phyloP scores from a whole-genome alignment of 371 early-diverging fungal species.

The Rhizomucor pusillus region DNA sequence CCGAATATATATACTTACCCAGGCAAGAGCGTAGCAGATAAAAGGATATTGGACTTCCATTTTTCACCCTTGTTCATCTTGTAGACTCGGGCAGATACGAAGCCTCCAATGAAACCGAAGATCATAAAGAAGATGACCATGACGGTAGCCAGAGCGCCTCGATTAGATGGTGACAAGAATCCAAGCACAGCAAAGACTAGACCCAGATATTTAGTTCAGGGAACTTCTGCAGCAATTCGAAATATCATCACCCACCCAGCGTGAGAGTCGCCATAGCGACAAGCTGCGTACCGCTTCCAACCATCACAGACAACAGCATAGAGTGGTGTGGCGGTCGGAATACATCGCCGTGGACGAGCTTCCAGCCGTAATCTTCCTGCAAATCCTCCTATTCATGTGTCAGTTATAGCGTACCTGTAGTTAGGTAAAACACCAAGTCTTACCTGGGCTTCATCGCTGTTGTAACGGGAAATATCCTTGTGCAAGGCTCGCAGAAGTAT shows the following conservation, averaged over 20 bases:
- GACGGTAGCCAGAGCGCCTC: slow-evolving; percentile 87
- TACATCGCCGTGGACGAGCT: slow-evolving; percentile 86
- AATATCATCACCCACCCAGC: slow-evolving; percentile 26
- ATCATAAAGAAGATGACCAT: slow-evolving; percentile 85
- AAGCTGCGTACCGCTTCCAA: slow-evolving; percentile 88
- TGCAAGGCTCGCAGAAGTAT: slow-evolving; percentile 80
- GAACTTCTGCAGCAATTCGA: background rate
- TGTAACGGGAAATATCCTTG: slow-evolving; percentile 78
- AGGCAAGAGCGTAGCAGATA: slow-evolving; percentile 84
- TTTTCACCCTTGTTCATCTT: slow-evolving; percentile 88
- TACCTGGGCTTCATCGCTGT: slow-evolving; percentile 60
- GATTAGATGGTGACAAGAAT: slow-evolving; percentile 90
- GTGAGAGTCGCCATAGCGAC: slow-evolving; percentile 78
- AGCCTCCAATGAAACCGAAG: slow-evolving; percentile 83
- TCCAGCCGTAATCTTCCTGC: slow-evolving; percentile 88
- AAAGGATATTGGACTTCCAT: slow-evolving; percentile 76
- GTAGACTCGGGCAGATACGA: slow-evolving; percentile 81
- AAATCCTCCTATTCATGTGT: slow-evolving; percentile 58
- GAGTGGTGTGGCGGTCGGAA: slow-evolving; percentile 78
- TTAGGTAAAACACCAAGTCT: background rate
- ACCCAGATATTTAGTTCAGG: background rate
- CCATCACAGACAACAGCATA: slow-evolving; percentile 76
- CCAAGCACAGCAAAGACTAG: slow-evolving; percentile 88
- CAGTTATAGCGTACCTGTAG: background rate
- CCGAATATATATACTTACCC: slow-evolving; percentile 27